Percentiles rank a stretch among this genome's conserved stretches.
Conservation (phyloP, 2,329 filamentous ascomycete species). For the Shiraia sp. region DNA sequence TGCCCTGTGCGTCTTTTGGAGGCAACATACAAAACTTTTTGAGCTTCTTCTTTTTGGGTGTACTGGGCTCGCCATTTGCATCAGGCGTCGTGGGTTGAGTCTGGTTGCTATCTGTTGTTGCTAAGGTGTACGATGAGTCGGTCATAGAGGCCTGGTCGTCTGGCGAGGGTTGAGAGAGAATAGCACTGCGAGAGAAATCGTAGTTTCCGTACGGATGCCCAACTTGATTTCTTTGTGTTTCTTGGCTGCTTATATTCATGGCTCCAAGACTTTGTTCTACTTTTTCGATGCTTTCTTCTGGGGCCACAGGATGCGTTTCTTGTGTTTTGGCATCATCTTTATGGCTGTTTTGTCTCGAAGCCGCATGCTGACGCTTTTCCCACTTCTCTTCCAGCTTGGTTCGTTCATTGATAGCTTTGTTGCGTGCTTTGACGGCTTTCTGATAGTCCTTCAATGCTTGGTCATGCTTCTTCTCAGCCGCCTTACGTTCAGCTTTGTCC, state of each 20-base stretch:
- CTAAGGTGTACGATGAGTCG: conserved; percentile 24
- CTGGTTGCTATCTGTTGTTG: conserved; percentile 20
- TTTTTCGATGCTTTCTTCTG: conserved; percentile 3
- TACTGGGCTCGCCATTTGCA: neutral
- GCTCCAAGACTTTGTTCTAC: conserved; percentile 9
- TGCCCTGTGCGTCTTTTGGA: conserved; percentile 59
- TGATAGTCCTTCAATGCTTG: conserved; percentile 67
- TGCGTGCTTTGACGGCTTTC: conserved; percentile 67
- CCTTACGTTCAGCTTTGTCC: conserved; percentile 68
- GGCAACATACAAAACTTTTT: conserved; percentile 81
- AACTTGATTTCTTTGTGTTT: conserved; percentile 13
- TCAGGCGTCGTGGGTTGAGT: conserved; percentile 1
- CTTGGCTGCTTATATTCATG: conserved; percentile 14
- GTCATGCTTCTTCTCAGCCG: conserved; percentile 70
- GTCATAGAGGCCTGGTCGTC: conserved; percentile 25
- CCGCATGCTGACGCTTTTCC: conserved; percentile 43
- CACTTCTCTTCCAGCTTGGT: conserved; percentile 59
- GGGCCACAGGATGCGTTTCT: conserved; percentile 14
- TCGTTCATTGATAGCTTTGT: conserved; percentile 66
- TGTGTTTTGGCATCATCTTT: conserved; percentile 13
- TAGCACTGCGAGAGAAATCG: conserved; percentile 35
- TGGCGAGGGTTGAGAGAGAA: conserved; percentile 31
- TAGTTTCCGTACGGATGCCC: conserved; percentile 30
- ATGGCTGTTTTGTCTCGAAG: conserved; percentile 28
- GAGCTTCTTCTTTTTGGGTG: conserved; percentile 55